Evolutionary conservation across 2,329 filamentous ascomycete genomes (phyloP), one percentile per base, ranked within the genome.

Genomic region (Cercospora berteroae): DNA sequence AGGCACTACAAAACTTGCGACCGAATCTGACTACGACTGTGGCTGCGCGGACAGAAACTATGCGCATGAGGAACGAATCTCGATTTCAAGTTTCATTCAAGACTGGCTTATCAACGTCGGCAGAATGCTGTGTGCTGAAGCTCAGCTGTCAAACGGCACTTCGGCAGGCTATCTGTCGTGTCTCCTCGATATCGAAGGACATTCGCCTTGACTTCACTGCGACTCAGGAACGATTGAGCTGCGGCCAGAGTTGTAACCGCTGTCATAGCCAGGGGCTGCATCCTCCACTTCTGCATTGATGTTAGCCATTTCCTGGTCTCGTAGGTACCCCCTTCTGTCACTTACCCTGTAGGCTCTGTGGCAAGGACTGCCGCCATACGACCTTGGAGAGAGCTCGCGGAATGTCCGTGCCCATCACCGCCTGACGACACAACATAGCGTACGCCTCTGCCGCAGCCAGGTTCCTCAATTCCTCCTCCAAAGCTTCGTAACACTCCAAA

Each of bases 321-420:
- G 29, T 9, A 31, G 29, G 29, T 2, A 31, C 29, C 29, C 29
- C 8, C 31, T n/a, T 61, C 48, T 25, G 12, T 50, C 10, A 58
- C 66, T 64, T 44, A 65, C 66, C 36, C 31, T 59, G 44, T 36
- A 67, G 61, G 29, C 59, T 58, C 66, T 64, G 52, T 3, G 66
- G 66, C 23, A 67, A 55, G 16, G 48, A 63, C 23, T 64, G 39
- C 36, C 42, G 39, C 66, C 66, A 67, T 20, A 58, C 44, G 12
- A 52, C 31, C 61, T 61, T 63, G 20, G 57, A 27, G 27, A 13
- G 12, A 16, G 27, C 29, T n/a, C 42, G 36, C 12, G 23, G 29
- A 25, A 27, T 57, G 5, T 44, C 39, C 55, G 18, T 8, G 18
- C 23, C 27, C 31, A 52, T 13, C 10, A 18, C 23, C 44, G 33